Evolutionary conservation across 495 filamentous ascomycete genomes (phyloP).

Genomic region (Lepidopterella palustris): DNA sequence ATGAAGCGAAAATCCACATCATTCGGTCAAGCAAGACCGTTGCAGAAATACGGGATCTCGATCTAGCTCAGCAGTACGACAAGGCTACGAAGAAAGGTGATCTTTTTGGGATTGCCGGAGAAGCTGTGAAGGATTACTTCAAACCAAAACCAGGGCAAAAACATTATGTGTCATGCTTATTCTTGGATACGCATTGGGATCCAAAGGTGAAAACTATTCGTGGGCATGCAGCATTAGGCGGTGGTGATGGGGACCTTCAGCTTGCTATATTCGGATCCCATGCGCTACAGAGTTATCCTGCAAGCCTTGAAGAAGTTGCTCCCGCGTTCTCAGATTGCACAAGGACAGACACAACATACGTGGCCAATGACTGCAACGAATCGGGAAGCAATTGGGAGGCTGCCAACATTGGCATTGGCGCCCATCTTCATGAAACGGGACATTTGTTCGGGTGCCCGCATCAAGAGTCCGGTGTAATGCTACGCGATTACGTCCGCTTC

Average conservation of each 20-base stretch:
- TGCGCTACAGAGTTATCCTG: conserved; percentile 77
- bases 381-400: conserved; percentile 86
- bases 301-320: conserved; percentile 76
- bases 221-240: conserved; percentile 76
- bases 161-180: conserved; percentile 74
- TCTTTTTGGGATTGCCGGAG: conserved; percentile 65
- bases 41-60: conserved; percentile 69
- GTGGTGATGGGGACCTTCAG: conserved; percentile 60
- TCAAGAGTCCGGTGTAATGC: conserved; percentile 81
- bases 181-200: conserved; percentile 88
- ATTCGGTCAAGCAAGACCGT: conserved; percentile 77
- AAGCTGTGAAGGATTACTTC: conserved; percentile 72
- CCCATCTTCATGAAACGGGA: conserved; percentile 82
- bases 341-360: conserved; percentile 69
- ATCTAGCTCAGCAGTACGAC: conserved; percentile 72
- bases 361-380: conserved; percentile 79
- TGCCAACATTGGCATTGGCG: conserved; percentile 84
- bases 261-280: conserved; percentile 89
- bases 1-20: conserved; percentile 81
- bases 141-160: conserved; percentile 66
- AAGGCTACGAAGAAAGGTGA: conserved; percentile 60
- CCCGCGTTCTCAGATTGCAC: conserved; percentile 85
- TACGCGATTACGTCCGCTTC: conserved; percentile 72
- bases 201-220: conserved; percentile 57
- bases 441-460: conserved; percentile 85